Percentiles rank a stretch among this genome's conserved stretches.
Conservation (phyloP, 441 rosid genomes). For the Geranium incanum region DNA sequence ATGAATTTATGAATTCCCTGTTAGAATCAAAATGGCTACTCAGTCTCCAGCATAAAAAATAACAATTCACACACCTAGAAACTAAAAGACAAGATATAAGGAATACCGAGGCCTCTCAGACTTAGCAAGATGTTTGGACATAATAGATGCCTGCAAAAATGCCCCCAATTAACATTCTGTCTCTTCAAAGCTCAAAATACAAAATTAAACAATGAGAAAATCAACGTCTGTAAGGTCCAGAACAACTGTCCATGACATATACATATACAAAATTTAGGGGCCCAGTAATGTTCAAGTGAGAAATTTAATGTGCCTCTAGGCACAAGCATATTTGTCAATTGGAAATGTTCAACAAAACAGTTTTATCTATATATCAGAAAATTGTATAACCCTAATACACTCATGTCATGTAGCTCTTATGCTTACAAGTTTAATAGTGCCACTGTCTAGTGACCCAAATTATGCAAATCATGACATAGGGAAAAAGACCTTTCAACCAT, state of each 20-base stretch:
- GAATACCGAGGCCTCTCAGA: conserved; percentile 22
- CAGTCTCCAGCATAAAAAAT: not conserved
- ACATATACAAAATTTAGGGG: not conserved
- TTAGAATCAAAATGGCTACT: conserved; percentile 9
- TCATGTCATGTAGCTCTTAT: not conserved
- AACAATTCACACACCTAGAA: not conserved
- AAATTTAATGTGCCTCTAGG: not conserved
- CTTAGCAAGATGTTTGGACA: conserved; percentile 27
- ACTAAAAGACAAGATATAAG: not conserved
- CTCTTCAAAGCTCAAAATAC: not conserved
- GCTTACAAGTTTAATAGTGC: not conserved
- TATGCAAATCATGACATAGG: not conserved
- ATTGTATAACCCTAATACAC: not conserved
- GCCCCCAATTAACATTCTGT: not conserved
- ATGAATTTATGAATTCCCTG: conserved; percentile 20
- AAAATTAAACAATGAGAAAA: not conserved
- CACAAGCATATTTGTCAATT: not conserved
- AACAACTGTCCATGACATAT: not conserved
- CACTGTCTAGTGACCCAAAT: not conserved
- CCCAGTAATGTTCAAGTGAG: not conserved
- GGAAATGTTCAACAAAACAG: not conserved
- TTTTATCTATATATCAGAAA: not conserved
- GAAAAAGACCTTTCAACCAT: not conserved
- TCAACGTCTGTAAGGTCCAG: too few relatives aligned
- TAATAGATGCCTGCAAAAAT: conserved; percentile 24